A percentile compares a stretch with the other conserved stretches of the same genome.
Conservation (phyloP, 2,329 filamentous ascomycete genomes). For the Phaeophleospora eucalypticola region DNA sequence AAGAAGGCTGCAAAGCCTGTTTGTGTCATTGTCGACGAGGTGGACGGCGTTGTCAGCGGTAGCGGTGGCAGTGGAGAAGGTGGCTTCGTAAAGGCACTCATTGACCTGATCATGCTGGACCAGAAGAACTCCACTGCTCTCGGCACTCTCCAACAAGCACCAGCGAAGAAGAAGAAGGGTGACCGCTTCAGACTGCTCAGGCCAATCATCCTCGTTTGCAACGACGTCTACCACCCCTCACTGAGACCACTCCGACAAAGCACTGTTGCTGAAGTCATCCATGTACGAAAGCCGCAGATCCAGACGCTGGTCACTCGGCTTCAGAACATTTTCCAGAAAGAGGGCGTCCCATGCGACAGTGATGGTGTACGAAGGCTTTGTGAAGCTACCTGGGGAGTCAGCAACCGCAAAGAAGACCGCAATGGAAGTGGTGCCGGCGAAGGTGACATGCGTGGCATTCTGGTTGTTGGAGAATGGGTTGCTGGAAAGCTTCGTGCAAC, state of each 20-base stretch:
- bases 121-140: constrained; percentile 65
- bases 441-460: constrained; percentile 74
- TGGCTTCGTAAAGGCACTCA: constrained; percentile 90
- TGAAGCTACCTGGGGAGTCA: constrained; percentile 78
- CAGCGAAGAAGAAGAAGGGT: constrained; percentile 61
- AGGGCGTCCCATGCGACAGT: constrained; percentile 81
- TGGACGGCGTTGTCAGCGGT: constrained; percentile 86
- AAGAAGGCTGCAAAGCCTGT: constrained; percentile 77
- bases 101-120: constrained; percentile 82
- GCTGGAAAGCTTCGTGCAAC: constrained; percentile 61
- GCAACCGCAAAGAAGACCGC: constrained; percentile 60
- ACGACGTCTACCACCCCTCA: constrained; percentile 91
- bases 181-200: constrained; percentile 84
- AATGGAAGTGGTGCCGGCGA: constrained; percentile 56
- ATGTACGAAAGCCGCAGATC: constrained; percentile 81
- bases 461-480: constrained; percentile 86
- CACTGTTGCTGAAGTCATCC: constrained; percentile 85
- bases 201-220: constrained; percentile 91
- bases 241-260: constrained; percentile 77
- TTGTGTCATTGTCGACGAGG: constrained; percentile 93
- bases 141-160: constrained; percentile 33
- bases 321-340: constrained; percentile 79
- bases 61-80: constrained; percentile 72
- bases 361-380: constrained; percentile 84
- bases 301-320: constrained; percentile 80